These are phyloP conservation scores for Fusarium verticillioides DNA, from an alignment of 2,329 filamentous ascomycete genomes.

Conservation along the genomic window DNA sequence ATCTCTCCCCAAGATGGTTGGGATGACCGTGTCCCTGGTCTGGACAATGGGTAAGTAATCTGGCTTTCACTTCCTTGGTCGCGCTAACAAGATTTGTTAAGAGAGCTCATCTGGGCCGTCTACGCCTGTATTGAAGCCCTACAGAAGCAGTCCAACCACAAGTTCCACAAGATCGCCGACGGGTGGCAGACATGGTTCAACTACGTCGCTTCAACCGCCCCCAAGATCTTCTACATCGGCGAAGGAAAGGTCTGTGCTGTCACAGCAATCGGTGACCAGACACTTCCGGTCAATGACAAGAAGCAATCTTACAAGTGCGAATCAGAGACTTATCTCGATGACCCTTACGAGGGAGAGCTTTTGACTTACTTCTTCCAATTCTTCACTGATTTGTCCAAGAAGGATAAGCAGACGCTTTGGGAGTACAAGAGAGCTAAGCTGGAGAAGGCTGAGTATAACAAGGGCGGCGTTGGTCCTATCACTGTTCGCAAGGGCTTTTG, in stretches of 20 bases:
- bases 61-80: fast-evolving
- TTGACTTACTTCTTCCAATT: conserved; percentile 55
- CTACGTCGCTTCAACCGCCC: conserved; percentile 51
- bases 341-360: conserved; percentile 57
- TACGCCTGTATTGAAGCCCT: conserved; percentile 54
- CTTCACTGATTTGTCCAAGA: conserved; percentile 47
- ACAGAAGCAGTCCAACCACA: conserved; percentile 42
- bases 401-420: conserved; percentile 52
- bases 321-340: conserved; percentile 49
- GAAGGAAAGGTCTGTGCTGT: conserved; percentile 55
- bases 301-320: conserved; percentile 52
- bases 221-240: conserved; percentile 52
- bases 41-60: conserved; percentile 53
- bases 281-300: conserved; percentile 43
- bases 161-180: conserved; percentile 45
- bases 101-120: conserved; percentile 56
- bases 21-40: conserved; percentile 52
- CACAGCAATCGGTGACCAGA: conserved; percentile 50
- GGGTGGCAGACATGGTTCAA: conserved; percentile 55
- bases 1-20: conserved; percentile 51
- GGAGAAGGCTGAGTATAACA: conserved; percentile 51
- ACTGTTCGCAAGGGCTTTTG: conserved; percentile 56
- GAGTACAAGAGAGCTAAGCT: conserved; percentile 52
- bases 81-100: neutral
- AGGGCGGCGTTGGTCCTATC: conserved; percentile 52